phyloP scores from a whole-genome alignment of 139 green algal species.

The Tetradesmus obliquus region DNA sequence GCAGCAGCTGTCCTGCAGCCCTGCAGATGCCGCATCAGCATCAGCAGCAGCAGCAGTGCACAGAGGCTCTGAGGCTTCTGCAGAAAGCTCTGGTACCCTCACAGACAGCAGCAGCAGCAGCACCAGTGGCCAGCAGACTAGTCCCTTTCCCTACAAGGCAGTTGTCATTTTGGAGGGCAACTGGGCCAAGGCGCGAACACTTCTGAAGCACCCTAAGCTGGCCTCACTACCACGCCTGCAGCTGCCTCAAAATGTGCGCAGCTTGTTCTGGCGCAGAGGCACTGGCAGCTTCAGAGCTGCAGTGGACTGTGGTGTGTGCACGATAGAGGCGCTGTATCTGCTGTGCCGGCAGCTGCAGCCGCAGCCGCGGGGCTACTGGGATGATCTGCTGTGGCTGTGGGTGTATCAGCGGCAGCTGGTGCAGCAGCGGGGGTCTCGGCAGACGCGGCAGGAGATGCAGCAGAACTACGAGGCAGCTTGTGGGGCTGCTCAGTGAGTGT shows the following conservation, averaged over 20 bases:
- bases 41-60: not conserved
- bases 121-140: not conserved
- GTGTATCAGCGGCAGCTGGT: slow-evolving; percentile 30
- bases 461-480: slow-evolving; percentile 25
- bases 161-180: slow-evolving; percentile 31
- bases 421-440: slow-evolving; percentile 5
- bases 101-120: not conserved
- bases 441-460: slow-evolving; percentile 13
- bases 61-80: not conserved
- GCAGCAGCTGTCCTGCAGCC: not conserved
- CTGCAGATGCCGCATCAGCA: not conserved
- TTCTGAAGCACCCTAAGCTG: slow-evolving; percentile 35
- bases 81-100: not conserved
- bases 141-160: slow-evolving; percentile 22
- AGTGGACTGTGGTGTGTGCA: slow-evolving; percentile 40
- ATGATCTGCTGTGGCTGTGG: slow-evolving; percentile 25
- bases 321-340: slow-evolving; percentile 39
- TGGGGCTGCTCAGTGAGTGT: not conserved
- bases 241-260: slow-evolving; percentile 26
- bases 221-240: not conserved
- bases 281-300: slow-evolving; percentile 36
- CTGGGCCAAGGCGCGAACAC: slow-evolving; percentile 30
- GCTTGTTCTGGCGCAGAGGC: slow-evolving; percentile 33
- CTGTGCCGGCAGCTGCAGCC: slow-evolving; percentile 22
- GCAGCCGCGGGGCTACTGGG: not conserved